A percentile compares a stretch with the other conserved stretches of the same genome.
phyloP scores from a whole-genome alignment of 495 filamentous ascomycete genomes.

The Aspergillus taichungensis region DNA sequence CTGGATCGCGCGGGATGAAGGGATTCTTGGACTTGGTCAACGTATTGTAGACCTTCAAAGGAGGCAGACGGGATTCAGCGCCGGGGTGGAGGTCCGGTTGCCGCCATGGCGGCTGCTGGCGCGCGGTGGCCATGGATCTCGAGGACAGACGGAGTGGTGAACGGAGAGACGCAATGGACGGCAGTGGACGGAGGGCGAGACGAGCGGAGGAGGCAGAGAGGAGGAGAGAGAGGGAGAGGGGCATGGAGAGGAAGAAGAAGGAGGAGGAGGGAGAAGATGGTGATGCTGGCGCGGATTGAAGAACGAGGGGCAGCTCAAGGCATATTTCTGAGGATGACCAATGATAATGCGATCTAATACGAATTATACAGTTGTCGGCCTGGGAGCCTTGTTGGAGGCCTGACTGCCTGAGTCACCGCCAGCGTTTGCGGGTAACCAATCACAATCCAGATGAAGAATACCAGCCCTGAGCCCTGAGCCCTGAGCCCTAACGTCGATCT shows the following conservation, averaged over 20 bases:
- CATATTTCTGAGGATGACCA: not conserved
- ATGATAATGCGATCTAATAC: too few relatives aligned
- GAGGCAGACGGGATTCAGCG: slow-evolving; percentile 24
- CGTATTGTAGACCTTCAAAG: slow-evolving; percentile 58
- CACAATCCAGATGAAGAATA: slow-evolving; percentile 14
- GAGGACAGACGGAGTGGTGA: slow-evolving; percentile 3
- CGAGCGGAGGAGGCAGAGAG: slow-evolving; percentile 16
- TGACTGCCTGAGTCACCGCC: too few relatives aligned
- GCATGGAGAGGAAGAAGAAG: slow-evolving; percentile 1
- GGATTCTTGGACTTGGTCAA: slow-evolving; percentile 62
- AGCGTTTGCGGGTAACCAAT: slow-evolving; percentile 6
- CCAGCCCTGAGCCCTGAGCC: slow-evolving; percentile 15
- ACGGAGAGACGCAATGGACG: slow-evolving; percentile 7
- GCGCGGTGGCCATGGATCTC: slow-evolving; percentile 18
- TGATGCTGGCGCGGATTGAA: slow-evolving; percentile 1
- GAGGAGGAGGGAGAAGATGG: slow-evolving; percentile 16
- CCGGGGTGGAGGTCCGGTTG: slow-evolving; percentile 27
- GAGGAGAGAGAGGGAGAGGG: slow-evolving; percentile 5
- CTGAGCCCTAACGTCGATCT: slow-evolving; percentile 27
- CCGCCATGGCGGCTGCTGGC: slow-evolving; percentile 44
- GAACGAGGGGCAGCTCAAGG: not conserved
- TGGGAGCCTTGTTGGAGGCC: too few relatives aligned
- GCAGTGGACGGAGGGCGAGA: slow-evolving; percentile 12
- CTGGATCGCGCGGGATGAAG: slow-evolving; percentile 64
- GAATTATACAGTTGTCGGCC: too few relatives aligned